Evolutionary conservation across 2,329 filamentous ascomycete genomes (phyloP).

Genomic region (Seiridium unicorne): DNA sequence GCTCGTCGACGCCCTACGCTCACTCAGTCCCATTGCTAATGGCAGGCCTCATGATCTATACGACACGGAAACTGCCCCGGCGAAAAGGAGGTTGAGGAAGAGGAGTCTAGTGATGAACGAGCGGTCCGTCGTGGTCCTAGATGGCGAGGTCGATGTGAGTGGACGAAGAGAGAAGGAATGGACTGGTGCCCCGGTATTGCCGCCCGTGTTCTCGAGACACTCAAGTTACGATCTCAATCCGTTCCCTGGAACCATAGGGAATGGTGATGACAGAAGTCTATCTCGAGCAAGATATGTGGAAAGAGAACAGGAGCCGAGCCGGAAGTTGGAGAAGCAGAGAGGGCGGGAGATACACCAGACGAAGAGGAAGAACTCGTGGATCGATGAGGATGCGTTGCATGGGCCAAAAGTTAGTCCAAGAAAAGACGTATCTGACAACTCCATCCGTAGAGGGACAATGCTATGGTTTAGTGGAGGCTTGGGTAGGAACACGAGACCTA

Average conservation of each 20-base stretch:
- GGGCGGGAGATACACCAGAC: conserved; percentile 22
- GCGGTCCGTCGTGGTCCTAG: not conserved
- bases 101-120: not conserved
- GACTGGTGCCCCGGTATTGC: conserved; percentile 18
- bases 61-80: not conserved
- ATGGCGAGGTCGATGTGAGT: not conserved
- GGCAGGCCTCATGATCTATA: not conserved
- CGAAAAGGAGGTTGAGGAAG: not conserved
- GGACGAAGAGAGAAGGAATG: not conserved
- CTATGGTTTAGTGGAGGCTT: not conserved
- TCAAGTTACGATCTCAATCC: conserved; percentile 13
- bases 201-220: conserved; percentile 19
- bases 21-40: not conserved
- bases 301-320: not conserved
- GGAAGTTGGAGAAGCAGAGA: conserved; percentile 21
- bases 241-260: conserved; percentile 1
- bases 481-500: conserved; percentile 7
- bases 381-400: conserved; percentile 50
- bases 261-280: not conserved
- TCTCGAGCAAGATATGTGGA: not conserved
- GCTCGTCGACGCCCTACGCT: not conserved
- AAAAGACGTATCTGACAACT: conserved; percentile 4
- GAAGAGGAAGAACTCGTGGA: conserved; percentile 38
- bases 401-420: conserved; percentile 39
- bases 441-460: too few relatives aligned